These are phyloP conservation scores for Auriculariales sp. DNA, from an alignment of 768 basidiomycete species.

Conservation along the genomic window DNA sequence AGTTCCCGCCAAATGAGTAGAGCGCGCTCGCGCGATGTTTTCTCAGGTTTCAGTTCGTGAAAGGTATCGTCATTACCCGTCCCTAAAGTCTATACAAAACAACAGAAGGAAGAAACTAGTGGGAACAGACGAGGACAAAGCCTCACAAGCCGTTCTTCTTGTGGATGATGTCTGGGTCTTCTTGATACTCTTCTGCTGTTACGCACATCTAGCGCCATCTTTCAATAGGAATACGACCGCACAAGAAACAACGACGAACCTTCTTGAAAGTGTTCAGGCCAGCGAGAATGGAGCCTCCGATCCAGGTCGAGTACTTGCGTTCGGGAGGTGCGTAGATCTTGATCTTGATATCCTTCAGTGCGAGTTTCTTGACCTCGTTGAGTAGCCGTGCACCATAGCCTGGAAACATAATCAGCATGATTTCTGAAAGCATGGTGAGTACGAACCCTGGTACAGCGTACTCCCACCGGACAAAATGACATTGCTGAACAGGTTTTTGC, in stretches of 20 bases:
- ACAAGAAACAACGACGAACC: conserved; percentile 26
- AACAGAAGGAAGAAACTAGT: too few relatives aligned
- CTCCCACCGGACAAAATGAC: conserved; percentile 95
- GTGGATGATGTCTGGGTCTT: conserved; percentile 97
- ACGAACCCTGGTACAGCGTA: conserved; percentile 80
- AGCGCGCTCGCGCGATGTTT: too few relatives aligned
- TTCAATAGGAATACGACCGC: conserved; percentile 6
- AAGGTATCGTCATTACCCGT: too few relatives aligned
- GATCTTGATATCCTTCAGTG: conserved; percentile 92
- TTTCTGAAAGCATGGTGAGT: not conserved
- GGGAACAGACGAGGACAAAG: too few relatives aligned
- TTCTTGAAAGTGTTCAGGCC: conserved; percentile 96
- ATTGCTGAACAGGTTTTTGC: conserved; percentile 91
- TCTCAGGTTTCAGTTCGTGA: too few relatives aligned
- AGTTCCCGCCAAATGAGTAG: too few relatives aligned
- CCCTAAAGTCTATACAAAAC: too few relatives aligned
- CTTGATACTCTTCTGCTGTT: conserved; percentile 96
- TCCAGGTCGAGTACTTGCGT: conserved; percentile 95
- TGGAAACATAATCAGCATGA: conserved; percentile 12
- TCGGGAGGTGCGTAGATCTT: conserved; percentile 99
- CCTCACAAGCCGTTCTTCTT: conserved; percentile 90
- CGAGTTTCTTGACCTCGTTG: conserved; percentile 92
- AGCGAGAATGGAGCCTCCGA: conserved; percentile 92
- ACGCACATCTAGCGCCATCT: conserved; percentile 94
- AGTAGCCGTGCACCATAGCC: conserved; percentile 94